Evolutionary conservation across 495 filamentous ascomycete species (phyloP).

Genomic region (Friedmanniomyces endolithicus): DNA sequence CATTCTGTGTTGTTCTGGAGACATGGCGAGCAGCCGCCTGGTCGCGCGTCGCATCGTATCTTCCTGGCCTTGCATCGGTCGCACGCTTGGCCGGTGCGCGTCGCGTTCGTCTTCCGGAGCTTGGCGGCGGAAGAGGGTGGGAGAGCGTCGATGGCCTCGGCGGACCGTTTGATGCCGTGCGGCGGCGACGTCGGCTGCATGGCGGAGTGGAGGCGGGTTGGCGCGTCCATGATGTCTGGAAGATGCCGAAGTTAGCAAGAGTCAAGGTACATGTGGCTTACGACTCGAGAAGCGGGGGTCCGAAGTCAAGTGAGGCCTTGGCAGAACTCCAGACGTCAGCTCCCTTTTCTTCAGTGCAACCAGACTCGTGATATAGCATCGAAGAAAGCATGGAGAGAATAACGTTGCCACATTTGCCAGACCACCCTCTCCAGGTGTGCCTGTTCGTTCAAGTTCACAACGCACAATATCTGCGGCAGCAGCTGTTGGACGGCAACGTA

Average conservation of each 20-base stretch:
- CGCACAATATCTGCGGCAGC: slow-evolving; percentile 58
- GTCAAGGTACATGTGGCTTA: too few relatives aligned
- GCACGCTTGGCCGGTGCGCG: slow-evolving; percentile 74
- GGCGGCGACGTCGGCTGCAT: not conserved
- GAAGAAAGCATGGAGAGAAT: slow-evolving; percentile 37
- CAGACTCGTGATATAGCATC: not conserved
- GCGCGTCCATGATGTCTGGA: not conserved
- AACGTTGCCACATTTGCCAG: slow-evolving; percentile 54
- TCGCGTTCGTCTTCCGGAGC: slow-evolving; percentile 29
- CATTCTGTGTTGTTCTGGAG: slow-evolving; percentile 57
- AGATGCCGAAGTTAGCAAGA: not conserved
- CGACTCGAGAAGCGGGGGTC: too few relatives aligned
- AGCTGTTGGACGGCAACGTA: slow-evolving; percentile 65
- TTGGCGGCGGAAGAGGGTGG: not conserved
- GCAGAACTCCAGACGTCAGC: not conserved
- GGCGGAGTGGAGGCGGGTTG: not conserved
- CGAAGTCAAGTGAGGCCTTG: too few relatives aligned
- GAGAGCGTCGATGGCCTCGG: not conserved
- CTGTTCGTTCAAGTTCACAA: slow-evolving; percentile 70
- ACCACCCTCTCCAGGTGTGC: slow-evolving; percentile 54
- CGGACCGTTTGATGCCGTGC: not conserved
- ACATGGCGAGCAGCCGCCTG: slow-evolving; percentile 65
- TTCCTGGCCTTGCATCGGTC: slow-evolving; percentile 83
- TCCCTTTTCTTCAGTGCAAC: not conserved
- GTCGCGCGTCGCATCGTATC: slow-evolving; percentile 65